Conservation (phyloP, 2,329 filamentous ascomycete genomes). For the Aspergillus thermomutatus region DNA sequence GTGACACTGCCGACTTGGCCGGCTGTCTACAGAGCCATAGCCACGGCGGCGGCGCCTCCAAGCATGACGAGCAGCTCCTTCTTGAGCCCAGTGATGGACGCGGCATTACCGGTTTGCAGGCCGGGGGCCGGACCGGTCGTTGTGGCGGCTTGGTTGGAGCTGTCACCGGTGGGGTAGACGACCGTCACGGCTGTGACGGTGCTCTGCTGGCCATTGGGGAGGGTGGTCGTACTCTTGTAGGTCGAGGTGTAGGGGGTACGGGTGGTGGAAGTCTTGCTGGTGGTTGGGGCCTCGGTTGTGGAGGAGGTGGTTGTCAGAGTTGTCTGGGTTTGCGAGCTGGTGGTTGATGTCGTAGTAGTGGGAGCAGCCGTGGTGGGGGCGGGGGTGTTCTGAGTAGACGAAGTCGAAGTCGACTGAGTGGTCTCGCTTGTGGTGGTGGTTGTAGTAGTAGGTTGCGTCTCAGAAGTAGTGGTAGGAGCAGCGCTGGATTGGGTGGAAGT, state of each 20-base stretch:
- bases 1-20: background rate
- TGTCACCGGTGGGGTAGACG: constrained; percentile 35
- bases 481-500: constrained; percentile 5
- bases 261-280: constrained; percentile 19
- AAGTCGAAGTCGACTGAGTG: too few species aligned
- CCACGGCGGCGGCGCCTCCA: constrained; percentile 40
- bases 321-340: constrained; percentile 8
- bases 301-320: constrained; percentile 17
- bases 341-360: constrained; percentile 14
- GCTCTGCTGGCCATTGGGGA: constrained; percentile 39
- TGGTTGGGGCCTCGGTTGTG: constrained; percentile 8
- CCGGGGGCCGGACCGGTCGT: constrained; percentile 30
- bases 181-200: constrained; percentile 47
- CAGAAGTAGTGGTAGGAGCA: constrained; percentile 4
- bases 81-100: constrained; percentile 25
- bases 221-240: constrained; percentile 39
- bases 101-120: constrained; percentile 39
- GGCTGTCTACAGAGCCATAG: constrained; percentile 33
- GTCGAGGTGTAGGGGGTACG: constrained; percentile 37
- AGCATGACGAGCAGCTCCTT: constrained; percentile 39
- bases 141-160: constrained; percentile 19
- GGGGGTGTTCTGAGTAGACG: constrained; percentile 5
- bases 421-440: constrained; percentile 24
- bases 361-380: constrained; percentile 18
- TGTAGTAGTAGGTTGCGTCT: background rate